These are phyloP conservation scores for Ophiostoma himal-ulmi DNA, from an alignment of 2,329 filamentous ascomycete genomes.

Conservation along the genomic window DNA sequence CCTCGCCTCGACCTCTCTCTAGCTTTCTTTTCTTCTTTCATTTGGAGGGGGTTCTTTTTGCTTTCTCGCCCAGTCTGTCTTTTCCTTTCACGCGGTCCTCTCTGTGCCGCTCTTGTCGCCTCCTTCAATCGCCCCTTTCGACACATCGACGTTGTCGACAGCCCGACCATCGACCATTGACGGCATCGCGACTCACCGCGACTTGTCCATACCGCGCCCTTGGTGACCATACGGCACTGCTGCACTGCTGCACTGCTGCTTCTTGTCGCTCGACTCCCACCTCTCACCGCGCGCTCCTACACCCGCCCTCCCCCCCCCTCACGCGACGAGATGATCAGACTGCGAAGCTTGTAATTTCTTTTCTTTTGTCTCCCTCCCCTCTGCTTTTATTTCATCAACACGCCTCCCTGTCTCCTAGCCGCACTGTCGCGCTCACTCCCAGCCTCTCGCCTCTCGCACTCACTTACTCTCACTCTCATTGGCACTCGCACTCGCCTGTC, in stretches of 20 bases:
- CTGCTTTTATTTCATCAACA: background rate
- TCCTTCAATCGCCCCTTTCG: background rate
- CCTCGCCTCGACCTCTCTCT: background rate
- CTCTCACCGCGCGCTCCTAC: background rate
- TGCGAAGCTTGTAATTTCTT: conserved; percentile 22
- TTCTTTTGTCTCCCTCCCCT: background rate
- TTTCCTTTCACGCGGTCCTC: no score
- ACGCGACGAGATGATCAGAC: conserved; percentile 47
- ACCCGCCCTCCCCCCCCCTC: background rate
- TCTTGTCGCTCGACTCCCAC: background rate
- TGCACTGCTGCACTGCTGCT: background rate
- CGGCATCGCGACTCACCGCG: background rate
- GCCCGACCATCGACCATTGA: background rate
- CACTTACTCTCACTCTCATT: background rate
- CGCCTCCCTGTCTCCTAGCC: no score
- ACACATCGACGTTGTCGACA: background rate
- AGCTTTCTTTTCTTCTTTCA: conserved; percentile 12
- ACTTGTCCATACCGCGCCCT: background rate
- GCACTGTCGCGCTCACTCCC: no score
- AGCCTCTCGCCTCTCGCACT: background rate
- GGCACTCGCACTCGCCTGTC: background rate
- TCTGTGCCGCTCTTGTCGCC: background rate
- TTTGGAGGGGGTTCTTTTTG: background rate
- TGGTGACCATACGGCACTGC: background rate
- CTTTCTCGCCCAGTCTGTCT: background rate